Evolutionary conservation across 306 rosid genomes (phyloP), one percentile per base, ranked within the genome.

Genomic region (Sphenostylis stenocarpa): DNA sequence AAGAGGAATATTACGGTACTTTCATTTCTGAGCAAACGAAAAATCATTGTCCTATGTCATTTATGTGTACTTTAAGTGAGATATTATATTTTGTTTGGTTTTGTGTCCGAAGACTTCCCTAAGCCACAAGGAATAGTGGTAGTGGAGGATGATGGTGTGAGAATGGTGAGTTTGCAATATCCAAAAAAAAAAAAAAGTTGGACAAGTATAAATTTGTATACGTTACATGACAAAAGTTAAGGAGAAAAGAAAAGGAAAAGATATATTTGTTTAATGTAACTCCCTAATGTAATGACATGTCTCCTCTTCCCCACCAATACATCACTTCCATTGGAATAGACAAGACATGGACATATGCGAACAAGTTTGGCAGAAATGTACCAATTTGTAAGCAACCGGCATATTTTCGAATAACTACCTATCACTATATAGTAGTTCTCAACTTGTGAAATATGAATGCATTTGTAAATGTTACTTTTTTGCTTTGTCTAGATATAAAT

Each of bases 311-410:
- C 84, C 76, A 39, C 87, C 78, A 79, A 57, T 52, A 38, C 43
- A 66, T 75, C 58, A 73, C 24, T 73, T 64, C 57, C 31, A 29
- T 52, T 69, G 5, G 75, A 83, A 78, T 73, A 41, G 77, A 73
- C 80, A 34, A 7, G 24, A 69, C 81, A 58, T 36, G 60, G 45
- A 73, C 83, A 53, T 38, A 70, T 61, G 36, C 47, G 38, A 75
- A 44, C 66, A 84, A 76, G 79, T 80, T 84, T 73, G 79, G 82
- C 82, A 79, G 71, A 77, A 76, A 43, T 69, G 81, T 70, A 75
- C 69, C 76, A 47, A 70, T 76, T 76, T 64, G 71, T 70, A 64
- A 76, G 79, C 77, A 70, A 70, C 68, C 44, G 23, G 45, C 31
- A 57, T 47, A 52, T 80, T 71, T 41, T 51, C 17, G 24, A 62